Percentiles rank a stretch among this genome's conserved stretches.
These are phyloP conservation scores for Strobilomyces echinocephalus DNA, from an alignment of 768 basidiomycete genomes.

Conservation along the genomic window DNA sequence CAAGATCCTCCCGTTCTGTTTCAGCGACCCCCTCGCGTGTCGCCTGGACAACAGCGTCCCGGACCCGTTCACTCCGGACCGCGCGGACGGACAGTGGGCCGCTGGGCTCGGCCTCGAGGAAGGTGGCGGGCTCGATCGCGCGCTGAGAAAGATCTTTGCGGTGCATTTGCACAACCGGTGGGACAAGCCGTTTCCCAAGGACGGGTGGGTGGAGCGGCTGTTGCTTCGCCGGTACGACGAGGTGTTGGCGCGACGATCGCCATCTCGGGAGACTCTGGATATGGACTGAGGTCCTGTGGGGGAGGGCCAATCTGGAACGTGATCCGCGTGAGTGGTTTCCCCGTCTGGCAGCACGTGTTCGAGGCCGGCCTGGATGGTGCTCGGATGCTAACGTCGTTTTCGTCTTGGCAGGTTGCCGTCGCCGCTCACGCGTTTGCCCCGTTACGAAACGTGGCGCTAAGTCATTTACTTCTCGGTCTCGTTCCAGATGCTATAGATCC, in stretches of 20 bases:
- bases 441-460: neutral
- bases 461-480: neutral
- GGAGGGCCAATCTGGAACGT: neutral
- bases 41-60: conserved; percentile 88
- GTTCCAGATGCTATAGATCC: neutral
- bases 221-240: conserved; percentile 61
- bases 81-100: conserved; percentile 59
- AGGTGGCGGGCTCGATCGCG: conserved; percentile 59
- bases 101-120: conserved; percentile 56
- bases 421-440: neutral
- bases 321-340: neutral
- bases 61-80: conserved; percentile 73
- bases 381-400: neutral
- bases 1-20: conserved; percentile 92
- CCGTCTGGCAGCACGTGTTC: neutral
- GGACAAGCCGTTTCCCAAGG: conserved; percentile 77
- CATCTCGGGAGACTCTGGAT: neutral
- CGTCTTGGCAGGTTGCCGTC: neutral
- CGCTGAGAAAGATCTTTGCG: conserved; percentile 69
- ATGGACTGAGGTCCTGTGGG: neutral
- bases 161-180: conserved; percentile 96
- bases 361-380: neutral
- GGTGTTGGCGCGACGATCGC: conserved; percentile 36
- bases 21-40: conserved; percentile 87
- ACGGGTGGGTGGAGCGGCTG: conserved; percentile 84